Base-by-base conservation (phyloP, 495 filamentous ascomycete species). In the Xylaria longipes region DNA sequence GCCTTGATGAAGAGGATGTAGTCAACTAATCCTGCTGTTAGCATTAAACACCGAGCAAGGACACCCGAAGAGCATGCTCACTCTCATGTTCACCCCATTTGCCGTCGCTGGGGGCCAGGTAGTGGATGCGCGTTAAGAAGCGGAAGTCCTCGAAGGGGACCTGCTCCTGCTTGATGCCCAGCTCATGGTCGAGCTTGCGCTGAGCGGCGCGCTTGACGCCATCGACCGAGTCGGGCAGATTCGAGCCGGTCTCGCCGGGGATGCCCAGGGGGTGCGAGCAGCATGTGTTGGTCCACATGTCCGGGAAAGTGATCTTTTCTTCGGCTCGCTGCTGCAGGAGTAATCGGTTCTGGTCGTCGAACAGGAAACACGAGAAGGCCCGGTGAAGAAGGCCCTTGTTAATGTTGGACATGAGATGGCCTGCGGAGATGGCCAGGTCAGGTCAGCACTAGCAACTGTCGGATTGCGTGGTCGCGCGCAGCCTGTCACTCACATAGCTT, bases 241-340 rank as follows among this genome's bases (percentile, higher is more conserved):
- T 91, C 15, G 90, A 88, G 66, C 96, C 96, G 3, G 94, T 97
- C 87, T 99, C 96, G 27, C 90, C 92, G 25, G 96, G 91, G 68
- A 98, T 91, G 37, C 93, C 93, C 65, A 99, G 86, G 11, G 96
- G 96, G 82, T 99, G 96, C 39, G 96, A 99, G 85, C 96, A 99
- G 88, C 96, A 99, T 48, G 96, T 99, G 83, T 99, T 99, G 69
- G 96, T 99, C 96, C 96, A 99, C 93, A 97, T 95, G 79, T 94
- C 93, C 41, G 96, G 96, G 85, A 99, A 99, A 20, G 96, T 99
- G 81, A 99, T 99, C 86, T 99, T 99, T 84, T 98, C 95, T 56
- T 92, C 84, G 60, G 96, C 96, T 74, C 96, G 92, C 84, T 98
- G 96, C 82, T 99, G 96, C 39, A 99, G 90, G 50, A 98, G 90